Evolutionary conservation across 768 basidiomycete genomes (phyloP).

Genomic region (Chlorophyllum brunneum): DNA sequence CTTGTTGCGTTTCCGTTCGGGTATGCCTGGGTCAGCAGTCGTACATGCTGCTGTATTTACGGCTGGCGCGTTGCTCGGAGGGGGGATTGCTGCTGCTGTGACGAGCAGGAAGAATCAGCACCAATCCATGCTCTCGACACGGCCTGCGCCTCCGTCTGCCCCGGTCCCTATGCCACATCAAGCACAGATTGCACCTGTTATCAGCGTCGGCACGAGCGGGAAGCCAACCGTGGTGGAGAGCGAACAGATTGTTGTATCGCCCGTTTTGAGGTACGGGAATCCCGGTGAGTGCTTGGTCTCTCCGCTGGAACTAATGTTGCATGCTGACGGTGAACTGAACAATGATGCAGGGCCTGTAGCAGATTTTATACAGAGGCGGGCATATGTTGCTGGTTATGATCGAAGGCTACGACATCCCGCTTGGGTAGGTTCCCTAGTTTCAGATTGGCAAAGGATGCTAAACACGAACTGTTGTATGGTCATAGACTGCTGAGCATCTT

Average conservation of each 20-base stretch:
- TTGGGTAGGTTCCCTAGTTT: conserved; percentile 60
- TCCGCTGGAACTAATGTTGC: neutral
- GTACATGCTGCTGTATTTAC: conserved; percentile 75
- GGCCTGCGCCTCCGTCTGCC: conserved; percentile 13
- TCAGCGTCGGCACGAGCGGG: conserved; percentile 45
- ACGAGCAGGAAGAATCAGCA: conserved; percentile 26
- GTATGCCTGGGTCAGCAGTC: conserved; percentile 21
- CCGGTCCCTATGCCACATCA: conserved; percentile 18
- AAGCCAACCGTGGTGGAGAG: conserved; percentile 36
- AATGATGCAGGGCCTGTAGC: conserved; percentile 71
- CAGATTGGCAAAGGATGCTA: no score
- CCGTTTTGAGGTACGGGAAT: conserved; percentile 72
- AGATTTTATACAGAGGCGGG: conserved; percentile 74
- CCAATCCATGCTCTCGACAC: neutral
- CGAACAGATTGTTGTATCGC: conserved; percentile 25
- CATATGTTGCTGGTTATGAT: conserved; percentile 90
- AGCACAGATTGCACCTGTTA: conserved; percentile 31
- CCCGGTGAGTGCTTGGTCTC: conserved; percentile 51
- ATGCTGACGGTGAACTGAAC: neutral
- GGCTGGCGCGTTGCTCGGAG: conserved; percentile 78
- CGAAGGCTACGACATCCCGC: conserved; percentile 85
- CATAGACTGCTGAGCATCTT: conserved; percentile 94
- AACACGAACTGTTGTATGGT: no score
- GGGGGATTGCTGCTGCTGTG: conserved; percentile 58
- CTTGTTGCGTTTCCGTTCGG: neutral